Evolutionary conservation across 805 yeast species (phyloP).

Genomic region (Candida wancherniae): DNA sequence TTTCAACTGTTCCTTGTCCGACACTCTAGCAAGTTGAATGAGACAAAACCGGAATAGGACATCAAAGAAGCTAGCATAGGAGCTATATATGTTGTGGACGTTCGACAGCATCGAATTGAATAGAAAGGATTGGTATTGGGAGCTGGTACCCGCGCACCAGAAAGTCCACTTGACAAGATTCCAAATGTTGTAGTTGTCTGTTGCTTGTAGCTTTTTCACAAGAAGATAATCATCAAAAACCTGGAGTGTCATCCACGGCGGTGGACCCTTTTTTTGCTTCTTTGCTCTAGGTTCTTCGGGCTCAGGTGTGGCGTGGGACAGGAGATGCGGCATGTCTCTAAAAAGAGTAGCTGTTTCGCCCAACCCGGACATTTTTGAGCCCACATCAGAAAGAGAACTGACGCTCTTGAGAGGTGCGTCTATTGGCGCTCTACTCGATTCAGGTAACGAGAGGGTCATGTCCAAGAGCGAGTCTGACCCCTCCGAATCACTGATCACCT

Average conservation of each 20-base stretch:
- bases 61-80: conserved; percentile 19
- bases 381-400: conserved; percentile 12
- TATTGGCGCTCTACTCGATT: not conserved
- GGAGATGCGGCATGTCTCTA: conserved; percentile 17
- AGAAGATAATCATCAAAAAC: conserved; percentile 32
- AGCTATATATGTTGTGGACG: conserved; percentile 22
- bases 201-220: conserved; percentile 21
- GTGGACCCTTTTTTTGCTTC: not conserved
- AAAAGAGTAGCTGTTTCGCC: conserved; percentile 19
- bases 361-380: conserved; percentile 13
- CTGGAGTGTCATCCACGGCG: conserved; percentile 11
- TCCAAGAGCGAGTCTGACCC: conserved; percentile 13
- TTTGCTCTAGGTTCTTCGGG: conserved; percentile 8
- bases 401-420: conserved; percentile 1
- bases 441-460: not conserved
- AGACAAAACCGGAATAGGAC: conserved; percentile 20
- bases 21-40: conserved; percentile 11
- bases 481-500: conserved; percentile 24
- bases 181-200: conserved; percentile 25
- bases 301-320: conserved; percentile 12
- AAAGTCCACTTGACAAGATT: conserved; percentile 32
- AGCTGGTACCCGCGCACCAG: conserved; percentile 29
- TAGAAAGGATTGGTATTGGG: conserved; percentile 16
- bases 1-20: not conserved
- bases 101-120: conserved; percentile 17